Base-by-base conservation (phyloP, 345 rosid genomes). In the Moringa oleifera region DNA sequence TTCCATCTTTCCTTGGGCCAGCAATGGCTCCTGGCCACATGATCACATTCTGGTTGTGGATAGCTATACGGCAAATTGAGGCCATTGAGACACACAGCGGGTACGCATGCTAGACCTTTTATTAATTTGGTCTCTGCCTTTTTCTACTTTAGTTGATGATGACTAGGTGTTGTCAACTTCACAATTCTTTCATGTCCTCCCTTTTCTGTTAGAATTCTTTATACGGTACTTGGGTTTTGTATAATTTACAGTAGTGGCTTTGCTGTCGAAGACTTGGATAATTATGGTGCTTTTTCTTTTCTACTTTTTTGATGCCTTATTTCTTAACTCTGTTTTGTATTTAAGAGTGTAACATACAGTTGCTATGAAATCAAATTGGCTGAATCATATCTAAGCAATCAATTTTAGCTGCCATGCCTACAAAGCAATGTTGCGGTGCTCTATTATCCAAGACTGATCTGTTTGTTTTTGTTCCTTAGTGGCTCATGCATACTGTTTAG, bases 61-160 rank as follows among this genome's bases (percentile, higher is more conserved):
- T 94, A 28, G 92, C 80, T 79, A 76, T 88, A 66, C 79, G 99
- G 72, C 96, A 90, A 79, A 66, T 88, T 28, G 97, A 94, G 74
- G 96, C 99, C 0, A 85, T 93, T 49, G 97, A 90, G 68, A 88
- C 98, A 25, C 98, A 93, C 80, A 86, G 98, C 52, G 98, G 98
- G 98, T 93, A 85, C 57, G 87, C 80, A 66, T 71, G 68, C 81
- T 51, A 24, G 9, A 22, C 4, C 59, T 56, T 59, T 68, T 45
- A 25, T 37, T 41, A 46, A 36, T 53, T 69, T 65, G 51, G 36
- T 70, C 24, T 46, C 23, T 61, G 12, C 45, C 46, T 55, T 73
- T 65, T 72, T 64, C 57, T 75, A 61, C 77, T 74, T 54, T 73
- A 55, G 57, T 72, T 77, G 61, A 67, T 73, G 68, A 67, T 71